Conservation (phyloP, 2,329 filamentous ascomycete species). For the Fusarium cicatricum region DNA sequence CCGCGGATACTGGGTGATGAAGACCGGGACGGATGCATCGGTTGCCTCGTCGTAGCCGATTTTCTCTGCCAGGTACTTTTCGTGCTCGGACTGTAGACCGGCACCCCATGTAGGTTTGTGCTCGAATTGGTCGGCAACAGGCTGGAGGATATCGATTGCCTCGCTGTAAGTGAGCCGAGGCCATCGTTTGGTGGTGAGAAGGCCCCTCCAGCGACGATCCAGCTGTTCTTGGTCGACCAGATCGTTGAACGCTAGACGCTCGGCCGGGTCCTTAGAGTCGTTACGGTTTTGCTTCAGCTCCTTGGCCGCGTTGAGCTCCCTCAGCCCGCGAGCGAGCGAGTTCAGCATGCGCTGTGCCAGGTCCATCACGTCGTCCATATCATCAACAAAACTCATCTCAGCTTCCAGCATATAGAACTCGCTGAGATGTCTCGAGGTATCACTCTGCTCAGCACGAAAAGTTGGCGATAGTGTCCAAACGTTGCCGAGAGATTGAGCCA, state of each 20-base stretch:
- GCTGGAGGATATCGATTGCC: conserved; percentile 74
- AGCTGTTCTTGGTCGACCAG: conserved; percentile 58
- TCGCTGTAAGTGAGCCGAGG: conserved; percentile 83
- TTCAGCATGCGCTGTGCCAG: conserved; percentile 82
- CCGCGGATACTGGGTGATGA: conserved; percentile 93
- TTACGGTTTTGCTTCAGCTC: conserved; percentile 53
- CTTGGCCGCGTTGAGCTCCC: conserved; percentile 51
- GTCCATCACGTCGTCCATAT: conserved; percentile 76
- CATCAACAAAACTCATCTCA: conserved; percentile 81
- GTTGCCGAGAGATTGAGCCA: conserved; percentile 85
- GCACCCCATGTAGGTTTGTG: conserved; percentile 74
- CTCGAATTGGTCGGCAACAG: conserved; percentile 69
- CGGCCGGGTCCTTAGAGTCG: conserved; percentile 50
- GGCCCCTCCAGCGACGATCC: conserved; percentile 74
- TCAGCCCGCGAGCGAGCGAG: conserved; percentile 53
- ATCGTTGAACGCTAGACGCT: conserved; percentile 54
- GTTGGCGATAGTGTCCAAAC: conserved; percentile 96
- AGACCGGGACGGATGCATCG: conserved; percentile 71
- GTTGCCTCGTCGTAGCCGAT: conserved; percentile 62
- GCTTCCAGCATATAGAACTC: conserved; percentile 99
- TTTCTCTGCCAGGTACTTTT: conserved; percentile 80
- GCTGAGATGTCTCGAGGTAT: conserved; percentile 91
- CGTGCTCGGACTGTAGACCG: conserved; percentile 89
- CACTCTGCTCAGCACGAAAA: conserved; percentile 91
- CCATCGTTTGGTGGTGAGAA: conserved; percentile 68